A percentile compares a stretch with the other conserved stretches of the same genome.
These are phyloP conservation scores for Clathrospora elynae DNA, from an alignment of 2,329 filamentous ascomycete species.

Conservation along the genomic window DNA sequence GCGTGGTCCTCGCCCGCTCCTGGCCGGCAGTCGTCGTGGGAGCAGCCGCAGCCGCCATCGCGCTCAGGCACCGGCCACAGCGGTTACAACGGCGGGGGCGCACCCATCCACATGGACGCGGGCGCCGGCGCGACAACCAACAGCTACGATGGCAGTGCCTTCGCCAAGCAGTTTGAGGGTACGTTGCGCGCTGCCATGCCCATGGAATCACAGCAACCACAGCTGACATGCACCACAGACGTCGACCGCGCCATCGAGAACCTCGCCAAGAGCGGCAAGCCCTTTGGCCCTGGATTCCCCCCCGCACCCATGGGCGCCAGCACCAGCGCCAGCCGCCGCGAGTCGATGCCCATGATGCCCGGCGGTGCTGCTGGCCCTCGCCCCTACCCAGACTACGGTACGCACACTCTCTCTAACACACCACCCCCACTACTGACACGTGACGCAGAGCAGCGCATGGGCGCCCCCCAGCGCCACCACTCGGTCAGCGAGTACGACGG, in stretches of 20 bases:
- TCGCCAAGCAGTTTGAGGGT: constrained; percentile 89
- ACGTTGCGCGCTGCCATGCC: constrained; percentile 51
- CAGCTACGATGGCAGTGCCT: constrained; percentile 74
- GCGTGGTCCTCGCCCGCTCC: constrained; percentile 65
- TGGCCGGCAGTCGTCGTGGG: constrained; percentile 70
- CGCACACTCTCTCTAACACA: constrained; percentile 17
- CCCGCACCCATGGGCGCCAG: constrained; percentile 51
- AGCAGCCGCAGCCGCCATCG: constrained; percentile 72
- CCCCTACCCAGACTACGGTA: constrained; percentile 65
- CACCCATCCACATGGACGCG: constrained; percentile 50
- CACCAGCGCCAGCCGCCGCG: constrained; percentile 69
- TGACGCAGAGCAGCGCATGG: constrained; percentile 67
- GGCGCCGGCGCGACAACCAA: constrained; percentile 73
- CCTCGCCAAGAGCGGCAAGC: constrained; percentile 93
- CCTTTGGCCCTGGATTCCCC: constrained; percentile 62
- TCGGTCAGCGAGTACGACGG: constrained; percentile 84
- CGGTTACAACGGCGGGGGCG: constrained; percentile 17
- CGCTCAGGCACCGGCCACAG: constrained; percentile 65
- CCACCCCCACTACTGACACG: constrained; percentile 17
- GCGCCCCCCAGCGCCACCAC: constrained; percentile 73
- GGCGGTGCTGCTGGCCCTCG: constrained; percentile 55
- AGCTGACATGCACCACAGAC: constrained; percentile 62
- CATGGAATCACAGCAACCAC: constrained; percentile 1
- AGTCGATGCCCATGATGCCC: constrained; percentile 72
- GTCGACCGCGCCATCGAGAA: constrained; percentile 96